phyloP scores from a whole-genome alignment of 306 rosid species.

The Glycine latifolia region DNA sequence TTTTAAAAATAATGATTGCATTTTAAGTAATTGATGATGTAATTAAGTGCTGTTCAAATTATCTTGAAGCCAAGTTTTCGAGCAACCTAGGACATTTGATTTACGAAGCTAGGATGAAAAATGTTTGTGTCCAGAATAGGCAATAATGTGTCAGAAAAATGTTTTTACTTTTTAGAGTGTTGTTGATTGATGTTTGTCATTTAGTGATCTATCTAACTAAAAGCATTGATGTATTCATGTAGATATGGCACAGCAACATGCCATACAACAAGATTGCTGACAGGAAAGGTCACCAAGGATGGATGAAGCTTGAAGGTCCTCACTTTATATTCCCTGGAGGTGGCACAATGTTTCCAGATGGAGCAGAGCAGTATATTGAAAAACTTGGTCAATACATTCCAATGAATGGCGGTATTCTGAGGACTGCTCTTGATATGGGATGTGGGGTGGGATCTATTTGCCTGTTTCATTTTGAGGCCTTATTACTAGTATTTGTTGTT shows the following conservation, averaged over 20 bases:
- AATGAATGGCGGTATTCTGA: constrained; percentile 65
- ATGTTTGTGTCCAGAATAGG: not conserved
- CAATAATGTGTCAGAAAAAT: not conserved
- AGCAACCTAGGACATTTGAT: not conserved
- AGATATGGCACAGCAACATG: constrained; percentile 98
- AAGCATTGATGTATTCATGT: constrained; percentile 38
- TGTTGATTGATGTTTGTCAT: constrained; percentile 1
- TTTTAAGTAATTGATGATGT: constrained; percentile 12
- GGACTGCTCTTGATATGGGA: constrained; percentile 99
- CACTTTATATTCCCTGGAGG: constrained; percentile 98
- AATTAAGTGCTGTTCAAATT: constrained; percentile 18
- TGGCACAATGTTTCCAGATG: constrained; percentile 99
- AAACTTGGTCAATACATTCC: constrained; percentile 96
- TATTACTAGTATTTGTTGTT: constrained; percentile 27
- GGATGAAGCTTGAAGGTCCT: constrained; percentile 95
- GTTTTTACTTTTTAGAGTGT: not conserved
- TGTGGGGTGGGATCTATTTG: constrained; percentile 80
- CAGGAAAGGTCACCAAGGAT: constrained; percentile 99
- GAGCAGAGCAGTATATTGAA: constrained; percentile 91
- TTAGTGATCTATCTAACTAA: constrained; percentile 27
- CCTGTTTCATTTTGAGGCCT: constrained; percentile 29
- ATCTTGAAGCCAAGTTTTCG: not conserved
- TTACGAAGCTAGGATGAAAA: constrained; percentile 12
- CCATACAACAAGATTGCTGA: constrained; percentile 96
- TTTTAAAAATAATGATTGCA: not conserved